Base-by-base conservation (phyloP, 176 grass and related monocot species). In the maize (Zea mays) region DNA sequence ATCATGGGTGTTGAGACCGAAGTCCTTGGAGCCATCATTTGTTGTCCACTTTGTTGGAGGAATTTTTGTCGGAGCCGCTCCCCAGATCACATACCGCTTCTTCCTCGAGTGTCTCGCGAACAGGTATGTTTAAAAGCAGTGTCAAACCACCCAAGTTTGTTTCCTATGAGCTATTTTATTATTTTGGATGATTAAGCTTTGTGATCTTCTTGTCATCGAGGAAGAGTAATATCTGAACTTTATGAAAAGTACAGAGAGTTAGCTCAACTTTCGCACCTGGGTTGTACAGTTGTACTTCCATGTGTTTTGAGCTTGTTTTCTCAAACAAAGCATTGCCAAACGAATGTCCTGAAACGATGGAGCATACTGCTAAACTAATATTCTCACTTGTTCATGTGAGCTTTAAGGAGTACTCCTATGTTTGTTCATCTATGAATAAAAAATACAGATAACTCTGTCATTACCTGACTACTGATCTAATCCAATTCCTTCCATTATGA, bases 21-120 rank as follows among this genome's bases (percentile, higher is more conserved):
- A 90, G 73, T 84, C 44, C 21, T 51, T 55, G 69, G 71, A 73
- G 14, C 87, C 92, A 39, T 85, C 80, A 1, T 94, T 85, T 59
- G 78, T 99, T 44, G 81, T 95, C 46, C 96, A 95, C 82, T 95
- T 99, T 69, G 69, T 95, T 72, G 96, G 96, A 72, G 92, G 90
- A 36, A 89, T 99, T 62, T 99, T 99, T 86, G 96, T 99, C 33
- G 90, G 96, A 87, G 96, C 96, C 49, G 92, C 87, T 3, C 96
- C 87, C n/a, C 92, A 99, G 79, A 76, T 99, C 51, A 99, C 96
- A 9, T 99, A 95, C 67, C 92, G 87, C 41, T 90, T 86, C 76
- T 99, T 99, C 74, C 96, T 99, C 5, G 96, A 99, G 62, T 57
- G 67, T 49, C 96, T 99, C 12, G 83, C 85, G 2, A 83, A 95